Evolutionary conservation across 1,139 yeast genomes (phyloP).

Genomic region (Suhomyces anneliseae): DNA sequence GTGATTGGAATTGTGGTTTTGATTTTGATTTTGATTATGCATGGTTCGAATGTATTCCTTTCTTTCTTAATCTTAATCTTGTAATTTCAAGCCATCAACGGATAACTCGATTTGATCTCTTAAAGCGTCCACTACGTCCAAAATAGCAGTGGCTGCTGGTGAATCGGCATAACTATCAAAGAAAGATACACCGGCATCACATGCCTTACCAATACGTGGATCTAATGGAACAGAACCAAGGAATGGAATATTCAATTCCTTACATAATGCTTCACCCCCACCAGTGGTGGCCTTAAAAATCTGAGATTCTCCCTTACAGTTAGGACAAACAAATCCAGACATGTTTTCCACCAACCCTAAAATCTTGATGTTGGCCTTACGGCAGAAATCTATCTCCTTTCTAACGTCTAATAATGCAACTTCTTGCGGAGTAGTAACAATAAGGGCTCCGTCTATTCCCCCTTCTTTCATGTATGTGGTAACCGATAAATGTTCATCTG

Average conservation of each 20-base stretch:
- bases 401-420: conserved; percentile 93
- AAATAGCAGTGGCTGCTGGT: conserved; percentile 86
- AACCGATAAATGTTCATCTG: conserved; percentile 93
- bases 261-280: conserved; percentile 83
- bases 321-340: conserved; percentile 98
- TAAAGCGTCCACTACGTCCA: conserved; percentile 73
- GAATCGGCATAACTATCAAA: conserved; percentile 84
- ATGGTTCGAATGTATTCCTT: too few species aligned
- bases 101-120: conserved; percentile 44
- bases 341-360: conserved; percentile 94
- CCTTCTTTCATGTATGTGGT: conserved; percentile 84
- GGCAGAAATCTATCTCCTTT: conserved; percentile 93
- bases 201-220: conserved; percentile 86
- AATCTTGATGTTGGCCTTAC: conserved; percentile 81
- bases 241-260: conserved; percentile 73
- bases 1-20: too few species aligned
- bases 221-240: conserved; percentile 94
- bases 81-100: conserved; percentile 1
- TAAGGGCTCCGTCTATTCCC: conserved; percentile 92
- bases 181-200: conserved; percentile 89
- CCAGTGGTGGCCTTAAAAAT: conserved; percentile 96
- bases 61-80: background rate
- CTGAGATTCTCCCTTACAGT: conserved; percentile 84
- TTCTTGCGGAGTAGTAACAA: conserved; percentile 97
- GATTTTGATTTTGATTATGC: too few species aligned